Evolutionary conservation across 73 alveolate genomes (phyloP).

Genomic region (Stentor roeselii): DNA sequence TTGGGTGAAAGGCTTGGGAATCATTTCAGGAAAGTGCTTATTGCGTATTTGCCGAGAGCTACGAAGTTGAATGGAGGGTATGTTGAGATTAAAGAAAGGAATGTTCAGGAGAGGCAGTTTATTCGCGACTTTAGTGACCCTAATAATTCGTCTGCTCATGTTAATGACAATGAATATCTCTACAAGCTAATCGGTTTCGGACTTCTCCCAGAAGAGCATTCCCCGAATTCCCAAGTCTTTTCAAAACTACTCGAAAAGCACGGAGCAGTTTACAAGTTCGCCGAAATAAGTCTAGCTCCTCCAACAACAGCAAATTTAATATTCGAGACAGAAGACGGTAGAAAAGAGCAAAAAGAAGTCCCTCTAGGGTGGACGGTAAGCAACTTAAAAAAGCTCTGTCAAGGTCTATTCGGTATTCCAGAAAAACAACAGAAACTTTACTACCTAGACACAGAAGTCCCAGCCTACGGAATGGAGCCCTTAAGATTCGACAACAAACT

Average conservation of each 20-base stretch:
- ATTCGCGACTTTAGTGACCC: slow-evolving; percentile 14
- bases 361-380: slow-evolving; percentile 8
- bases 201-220: not conserved
- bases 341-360: not conserved
- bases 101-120: not conserved
- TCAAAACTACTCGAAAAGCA: not conserved
- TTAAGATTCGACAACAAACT: not conserved
- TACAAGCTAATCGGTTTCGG: not conserved
- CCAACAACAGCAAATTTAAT: slow-evolving; percentile 6
- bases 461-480: not conserved
- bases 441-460: slow-evolving; percentile 14
- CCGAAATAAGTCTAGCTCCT: slow-evolving; percentile 11
- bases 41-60: not conserved
- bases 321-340: not conserved
- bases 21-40: slow-evolving; percentile 1
- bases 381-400: not conserved
- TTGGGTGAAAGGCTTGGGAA: not conserved
- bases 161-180: not conserved
- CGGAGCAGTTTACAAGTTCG: not conserved
- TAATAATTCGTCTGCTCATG: not conserved
- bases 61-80: slow-evolving; percentile 3
- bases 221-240: not conserved
- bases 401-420: slow-evolving; percentile 3
- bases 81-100: slow-evolving; percentile 12
- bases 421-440: slow-evolving; percentile 1